Conservation (phyloP, 176 grass and related monocot species). For the Eleusine indica region DNA sequence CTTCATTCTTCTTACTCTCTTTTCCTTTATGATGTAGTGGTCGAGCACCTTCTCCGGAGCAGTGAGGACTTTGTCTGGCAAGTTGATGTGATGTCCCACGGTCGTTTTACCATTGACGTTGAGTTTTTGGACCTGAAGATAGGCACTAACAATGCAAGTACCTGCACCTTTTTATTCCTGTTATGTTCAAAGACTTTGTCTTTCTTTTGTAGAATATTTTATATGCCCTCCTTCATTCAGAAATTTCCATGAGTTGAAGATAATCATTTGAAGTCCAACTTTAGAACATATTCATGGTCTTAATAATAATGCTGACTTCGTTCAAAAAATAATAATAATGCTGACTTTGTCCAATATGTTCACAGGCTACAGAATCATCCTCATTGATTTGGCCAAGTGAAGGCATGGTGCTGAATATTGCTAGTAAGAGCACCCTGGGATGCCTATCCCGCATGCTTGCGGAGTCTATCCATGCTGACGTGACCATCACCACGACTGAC, state of each 20-base stretch:
- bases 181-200: not conserved
- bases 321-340: not conserved
- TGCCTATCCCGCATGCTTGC: constrained; percentile 83
- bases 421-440: constrained; percentile 59
- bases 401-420: constrained; percentile 50
- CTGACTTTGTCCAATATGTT: not conserved
- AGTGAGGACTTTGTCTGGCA: constrained; percentile 90
- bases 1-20: not conserved
- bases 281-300: not conserved
- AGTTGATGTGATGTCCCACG: constrained; percentile 60
- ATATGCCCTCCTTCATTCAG: not conserved
- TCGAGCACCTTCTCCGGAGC: constrained; percentile 69
- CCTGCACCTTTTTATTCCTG: not conserved
- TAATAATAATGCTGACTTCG: not conserved
- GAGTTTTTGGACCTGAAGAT: constrained; percentile 93
- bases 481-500: constrained; percentile 69
- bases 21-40: not conserved
- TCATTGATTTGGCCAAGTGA: constrained; percentile 62
- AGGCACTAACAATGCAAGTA: constrained; percentile 62
- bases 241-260: not conserved
- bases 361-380: constrained; percentile 59
- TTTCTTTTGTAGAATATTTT: not conserved
- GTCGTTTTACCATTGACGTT: constrained; percentile 74
- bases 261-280: not conserved
- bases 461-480: constrained; percentile 73